Evolutionary conservation across 805 yeast species (phyloP), one percentile per base, ranked within the genome.

Genomic region (Wickerhamiella nectarea): DNA sequence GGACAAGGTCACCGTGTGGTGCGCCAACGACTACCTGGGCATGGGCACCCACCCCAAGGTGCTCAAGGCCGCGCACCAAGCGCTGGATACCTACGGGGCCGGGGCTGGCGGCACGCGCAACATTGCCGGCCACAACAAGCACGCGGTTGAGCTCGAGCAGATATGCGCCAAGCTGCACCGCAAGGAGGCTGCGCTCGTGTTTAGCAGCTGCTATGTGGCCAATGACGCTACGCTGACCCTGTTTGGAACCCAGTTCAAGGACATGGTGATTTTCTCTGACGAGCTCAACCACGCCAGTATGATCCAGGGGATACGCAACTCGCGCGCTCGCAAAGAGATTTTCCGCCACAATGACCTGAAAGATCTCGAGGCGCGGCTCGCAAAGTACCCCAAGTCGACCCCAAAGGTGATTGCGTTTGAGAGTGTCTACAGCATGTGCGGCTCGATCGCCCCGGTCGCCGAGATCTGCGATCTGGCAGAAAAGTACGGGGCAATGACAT

Each of bases 71-170:
- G 91, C 89, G 89, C 79, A 80, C 54, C 60, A 68, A 39, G 78
- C 94, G 14, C 71, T 91, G 62, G 81, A 80, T 55, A 76, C 74
- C 66, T 91, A 91, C 61, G 99, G 99, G 56, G 81, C 95, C 4
- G 99, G 99, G 55, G 95, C 99, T 7, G 99, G 99, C 58, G 99
- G 99, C 54, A 91, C 99, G 39, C 75, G 99, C 59, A 91, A 91
- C 66, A 91, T 91, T 61, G 98, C 99, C 1, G 99, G 99, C 49
- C 98, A 91, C 63, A 91, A 91, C 63, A 63, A 67, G 47, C 89
- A 81, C 55, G 94, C 97, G n/a, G 76, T 91, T 57, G 71, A 70
- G 52, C 72, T 91, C 57, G 99, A 91, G 64, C 67, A 80, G 18
- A 87, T 84, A 56, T 59, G 85, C 40, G 97, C 98, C 17, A 77